Evolutionary conservation across 305 asterid genomes (phyloP).

Genomic region (Striga hermonthica): DNA sequence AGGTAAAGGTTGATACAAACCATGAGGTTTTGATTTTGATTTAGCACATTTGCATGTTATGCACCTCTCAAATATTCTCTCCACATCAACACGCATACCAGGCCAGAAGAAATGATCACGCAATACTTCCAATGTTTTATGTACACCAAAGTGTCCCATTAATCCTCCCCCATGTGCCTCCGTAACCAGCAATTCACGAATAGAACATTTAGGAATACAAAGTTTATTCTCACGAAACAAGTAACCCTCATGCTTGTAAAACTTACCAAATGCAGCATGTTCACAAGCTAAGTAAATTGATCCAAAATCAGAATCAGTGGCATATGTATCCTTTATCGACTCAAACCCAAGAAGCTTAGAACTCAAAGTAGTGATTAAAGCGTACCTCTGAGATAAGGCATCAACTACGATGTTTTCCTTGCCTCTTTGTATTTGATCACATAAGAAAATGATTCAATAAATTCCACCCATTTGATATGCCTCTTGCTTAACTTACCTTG

Average conservation of each 20-base stretch:
- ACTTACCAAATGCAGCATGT: conserved; percentile 6
- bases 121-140: conserved; percentile 3
- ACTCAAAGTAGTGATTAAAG: conserved; percentile 8
- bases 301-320: background rate
- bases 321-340: background rate
- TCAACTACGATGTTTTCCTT: background rate
- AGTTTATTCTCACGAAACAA: background rate
- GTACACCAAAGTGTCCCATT: background rate
- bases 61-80: background rate
- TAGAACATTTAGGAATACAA: background rate
- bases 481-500: background rate
- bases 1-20: background rate
- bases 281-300: conserved; percentile 1
- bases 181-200: background rate
- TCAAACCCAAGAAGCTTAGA: conserved; percentile 8
- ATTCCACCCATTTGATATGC: background rate
- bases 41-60: background rate
- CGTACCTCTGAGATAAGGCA: conserved; percentile 9
- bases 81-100: background rate
- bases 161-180: background rate
- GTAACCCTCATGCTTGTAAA: background rate
- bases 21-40: conserved; percentile 2
- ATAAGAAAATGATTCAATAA: background rate
- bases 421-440: background rate
- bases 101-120: conserved; percentile 16